Evolutionary conservation across 768 basidiomycete species (phyloP).

Genomic region (Candolleomyces efflorescens): DNA sequence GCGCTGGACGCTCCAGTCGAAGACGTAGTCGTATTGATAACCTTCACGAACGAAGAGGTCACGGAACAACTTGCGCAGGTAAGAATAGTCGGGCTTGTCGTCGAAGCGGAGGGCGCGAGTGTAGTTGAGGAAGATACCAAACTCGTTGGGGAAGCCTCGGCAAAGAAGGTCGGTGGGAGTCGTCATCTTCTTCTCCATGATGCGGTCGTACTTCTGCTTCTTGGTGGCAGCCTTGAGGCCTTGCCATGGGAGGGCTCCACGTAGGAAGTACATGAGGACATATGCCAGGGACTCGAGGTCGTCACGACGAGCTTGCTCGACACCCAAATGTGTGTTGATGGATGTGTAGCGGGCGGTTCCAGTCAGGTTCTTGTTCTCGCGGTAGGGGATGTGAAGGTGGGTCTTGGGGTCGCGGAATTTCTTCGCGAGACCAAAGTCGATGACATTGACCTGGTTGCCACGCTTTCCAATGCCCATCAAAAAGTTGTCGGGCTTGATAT

Average conservation of each 20-base stretch:
- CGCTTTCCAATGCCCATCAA: slow-evolving; percentile 99
- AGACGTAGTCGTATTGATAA: slow-evolving; percentile 99
- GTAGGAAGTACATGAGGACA: slow-evolving; percentile 99
- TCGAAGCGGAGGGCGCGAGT: slow-evolving; percentile 98
- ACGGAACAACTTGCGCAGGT: slow-evolving; percentile 98
- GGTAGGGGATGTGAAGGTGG: slow-evolving; percentile 98
- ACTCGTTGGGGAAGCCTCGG: slow-evolving; percentile 99
- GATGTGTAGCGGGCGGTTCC: slow-evolving; percentile 99
- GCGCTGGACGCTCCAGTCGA: slow-evolving; percentile 95
- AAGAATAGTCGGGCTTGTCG: slow-evolving; percentile 99
- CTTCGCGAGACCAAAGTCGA: slow-evolving; percentile 98
- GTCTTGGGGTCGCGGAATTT: slow-evolving; percentile 99
- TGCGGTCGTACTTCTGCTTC: slow-evolving; percentile 99
- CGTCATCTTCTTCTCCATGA: slow-evolving; percentile 99
- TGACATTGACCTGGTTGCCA: slow-evolving; percentile 99
- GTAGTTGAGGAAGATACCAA: slow-evolving; percentile 99
- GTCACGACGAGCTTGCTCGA: slow-evolving; percentile 96
- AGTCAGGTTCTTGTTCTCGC: slow-evolving; percentile 99
- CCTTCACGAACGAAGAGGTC: slow-evolving; percentile 97
- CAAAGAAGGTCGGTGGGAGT: slow-evolving; percentile 95
- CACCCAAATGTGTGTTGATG: slow-evolving; percentile 98
- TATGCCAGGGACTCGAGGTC: slow-evolving; percentile 98
- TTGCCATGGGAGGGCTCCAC: slow-evolving; percentile 97
- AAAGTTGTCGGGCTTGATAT: slow-evolving; percentile 99
- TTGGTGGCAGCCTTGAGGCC: slow-evolving; percentile 99